Conservation (phyloP, 345 rosid genomes). For the Dovyalis caffra region DNA sequence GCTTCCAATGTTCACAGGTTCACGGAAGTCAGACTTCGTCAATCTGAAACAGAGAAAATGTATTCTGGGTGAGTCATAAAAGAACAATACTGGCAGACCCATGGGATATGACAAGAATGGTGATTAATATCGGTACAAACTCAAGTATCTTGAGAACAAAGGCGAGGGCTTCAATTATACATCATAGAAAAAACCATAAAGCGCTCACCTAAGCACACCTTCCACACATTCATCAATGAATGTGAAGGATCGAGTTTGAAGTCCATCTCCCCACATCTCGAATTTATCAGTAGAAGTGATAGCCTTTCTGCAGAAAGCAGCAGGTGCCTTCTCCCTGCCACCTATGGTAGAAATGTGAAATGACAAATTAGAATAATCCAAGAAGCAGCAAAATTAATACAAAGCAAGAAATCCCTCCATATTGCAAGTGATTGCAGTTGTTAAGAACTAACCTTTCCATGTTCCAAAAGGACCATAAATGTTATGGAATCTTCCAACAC, state of each 20-base stretch:
- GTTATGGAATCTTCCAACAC: conserved; percentile 95
- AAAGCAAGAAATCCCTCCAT: background rate
- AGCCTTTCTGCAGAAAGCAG: conserved; percentile 97
- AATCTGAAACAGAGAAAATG: conserved; percentile 43
- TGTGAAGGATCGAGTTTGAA: conserved; percentile 94
- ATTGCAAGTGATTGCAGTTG: background rate
- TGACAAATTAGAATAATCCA: conserved; percentile 5
- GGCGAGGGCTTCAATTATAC: background rate
- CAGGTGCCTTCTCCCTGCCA: conserved; percentile 99
- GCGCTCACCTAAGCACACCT: conserved; percentile 82
- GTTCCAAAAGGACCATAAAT: conserved; percentile 99
- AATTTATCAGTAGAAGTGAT: conserved; percentile 79
- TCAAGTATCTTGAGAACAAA: background rate
- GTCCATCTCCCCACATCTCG: conserved; percentile 99
- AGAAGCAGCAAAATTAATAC: background rate
- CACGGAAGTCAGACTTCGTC: conserved; percentile 96
- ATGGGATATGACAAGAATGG: background rate
- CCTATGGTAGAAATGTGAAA: conserved; percentile 39
- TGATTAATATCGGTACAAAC: background rate
- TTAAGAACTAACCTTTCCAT: conserved; percentile 76
- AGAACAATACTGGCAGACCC: background rate
- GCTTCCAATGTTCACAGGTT: conserved; percentile 98
- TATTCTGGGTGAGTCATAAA: background rate
- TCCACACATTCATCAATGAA: conserved; percentile 99
- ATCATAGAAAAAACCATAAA: background rate